A percentile compares a stretch with the other conserved stretches of the same genome.
Conservation (phyloP, 2,329 filamentous ascomycete species). For the Lachnum nothofagi region DNA sequence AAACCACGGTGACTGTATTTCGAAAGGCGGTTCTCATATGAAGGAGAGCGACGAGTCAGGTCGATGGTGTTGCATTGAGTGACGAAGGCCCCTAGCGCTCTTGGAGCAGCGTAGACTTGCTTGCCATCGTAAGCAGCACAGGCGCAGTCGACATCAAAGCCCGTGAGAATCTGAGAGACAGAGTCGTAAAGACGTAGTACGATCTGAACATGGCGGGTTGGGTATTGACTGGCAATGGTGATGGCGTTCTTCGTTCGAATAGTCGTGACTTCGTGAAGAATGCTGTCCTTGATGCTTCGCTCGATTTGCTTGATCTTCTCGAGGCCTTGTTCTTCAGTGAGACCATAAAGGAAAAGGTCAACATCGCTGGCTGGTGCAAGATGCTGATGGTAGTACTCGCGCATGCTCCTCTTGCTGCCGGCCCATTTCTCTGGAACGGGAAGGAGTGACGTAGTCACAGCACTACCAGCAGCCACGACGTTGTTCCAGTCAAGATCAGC, state of each 20-base stretch:
- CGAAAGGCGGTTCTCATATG: constrained; percentile 79
- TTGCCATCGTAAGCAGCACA: constrained; percentile 75
- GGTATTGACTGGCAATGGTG: constrained; percentile 79
- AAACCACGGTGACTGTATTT: constrained; percentile 84
- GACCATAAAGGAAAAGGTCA: constrained; percentile 77
- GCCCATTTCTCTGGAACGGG: constrained; percentile 61
- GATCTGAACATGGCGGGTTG: constrained; percentile 76
- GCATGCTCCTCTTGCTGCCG: constrained; percentile 55
- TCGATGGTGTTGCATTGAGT: constrained; percentile 80
- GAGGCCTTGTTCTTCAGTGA: constrained; percentile 70
- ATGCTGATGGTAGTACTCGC: constrained; percentile 75
- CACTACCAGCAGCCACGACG: constrained; percentile 74
- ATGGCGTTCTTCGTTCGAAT: constrained; percentile 83
- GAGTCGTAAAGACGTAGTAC: constrained; percentile 82
- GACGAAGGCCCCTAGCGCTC: constrained; percentile 72
- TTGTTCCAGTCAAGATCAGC: constrained; percentile 76
- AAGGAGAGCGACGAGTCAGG: constrained; percentile 72
- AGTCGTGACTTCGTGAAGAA: constrained; percentile 77
- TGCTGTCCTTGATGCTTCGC: constrained; percentile 64
- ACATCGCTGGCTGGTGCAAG: constrained; percentile 81
- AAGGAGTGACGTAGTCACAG: constrained; percentile 72
- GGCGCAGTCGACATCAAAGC: constrained; percentile 83
- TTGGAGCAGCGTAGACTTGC: constrained; percentile 73
- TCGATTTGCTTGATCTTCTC: constrained; percentile 85
- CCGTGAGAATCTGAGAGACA: constrained; percentile 76